A percentile compares a stretch with the other conserved stretches of the same genome.
phyloP scores from a whole-genome alignment of 2,329 filamentous ascomycete species.

The Fusarium sp. region DNA sequence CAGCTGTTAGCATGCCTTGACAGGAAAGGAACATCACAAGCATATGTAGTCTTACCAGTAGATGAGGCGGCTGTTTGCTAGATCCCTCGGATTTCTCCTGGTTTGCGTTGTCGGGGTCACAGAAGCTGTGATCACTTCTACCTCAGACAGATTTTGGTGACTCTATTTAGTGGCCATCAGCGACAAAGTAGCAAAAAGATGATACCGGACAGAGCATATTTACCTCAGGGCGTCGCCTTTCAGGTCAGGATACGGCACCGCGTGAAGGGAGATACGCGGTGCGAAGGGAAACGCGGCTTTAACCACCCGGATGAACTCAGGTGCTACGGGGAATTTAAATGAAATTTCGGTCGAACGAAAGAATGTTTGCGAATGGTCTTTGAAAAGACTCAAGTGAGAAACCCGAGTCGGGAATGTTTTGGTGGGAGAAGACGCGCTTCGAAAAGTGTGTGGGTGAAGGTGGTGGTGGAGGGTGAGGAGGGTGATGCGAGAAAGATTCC shows the following conservation, averaged over 20 bases:
- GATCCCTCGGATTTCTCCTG: neutral
- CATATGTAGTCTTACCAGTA: neutral
- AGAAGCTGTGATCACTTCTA: neutral
- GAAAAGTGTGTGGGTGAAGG: neutral
- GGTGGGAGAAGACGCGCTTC: neutral
- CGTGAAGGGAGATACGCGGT: neutral
- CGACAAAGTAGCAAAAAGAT: neutral
- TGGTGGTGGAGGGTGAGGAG: neutral
- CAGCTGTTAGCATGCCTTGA: neutral
- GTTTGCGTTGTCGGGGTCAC: neutral
- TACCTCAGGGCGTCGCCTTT: neutral
- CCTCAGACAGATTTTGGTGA: neutral
- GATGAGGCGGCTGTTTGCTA: neutral
- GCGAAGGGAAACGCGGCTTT: neutral
- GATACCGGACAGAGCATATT: neutral
- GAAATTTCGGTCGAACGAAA: neutral
- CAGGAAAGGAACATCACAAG: neutral
- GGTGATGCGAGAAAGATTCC: neutral
- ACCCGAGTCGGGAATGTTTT: neutral
- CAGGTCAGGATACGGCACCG: neutral
- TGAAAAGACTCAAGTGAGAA: neutral
- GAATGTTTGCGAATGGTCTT: neutral
- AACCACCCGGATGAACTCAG: no score
- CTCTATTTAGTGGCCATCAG: neutral
- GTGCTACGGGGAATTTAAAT: neutral